phyloP scores from a whole-genome alignment of 306 rosid genomes.

The Parietaria judaica region DNA sequence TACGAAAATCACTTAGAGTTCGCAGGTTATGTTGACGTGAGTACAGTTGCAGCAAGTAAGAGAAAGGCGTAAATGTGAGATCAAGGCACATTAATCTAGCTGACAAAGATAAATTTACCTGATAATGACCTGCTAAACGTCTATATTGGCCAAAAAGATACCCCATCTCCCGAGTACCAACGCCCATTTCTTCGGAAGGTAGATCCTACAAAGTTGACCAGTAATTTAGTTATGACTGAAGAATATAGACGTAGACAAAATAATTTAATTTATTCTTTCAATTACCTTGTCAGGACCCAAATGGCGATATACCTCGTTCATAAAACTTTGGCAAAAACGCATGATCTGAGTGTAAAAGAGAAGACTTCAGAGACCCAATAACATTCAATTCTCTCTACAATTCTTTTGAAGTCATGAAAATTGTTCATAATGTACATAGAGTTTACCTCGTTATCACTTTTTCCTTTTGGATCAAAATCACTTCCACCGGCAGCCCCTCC shows the following conservation, averaged over 20 bases:
- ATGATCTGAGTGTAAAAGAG: constrained; percentile 60
- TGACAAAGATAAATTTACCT: constrained; percentile 32
- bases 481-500: constrained; percentile 99
- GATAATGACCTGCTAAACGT: constrained; percentile 89
- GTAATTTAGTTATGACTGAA: constrained; percentile 26
- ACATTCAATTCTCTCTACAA: too few relatives aligned
- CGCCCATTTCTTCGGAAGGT: constrained; percentile 99
- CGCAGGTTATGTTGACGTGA: constrained; percentile 3
- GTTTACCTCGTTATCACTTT: constrained; percentile 89
- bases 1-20: constrained; percentile 17
- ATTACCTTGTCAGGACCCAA: constrained; percentile 96
- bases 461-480: constrained; percentile 97
- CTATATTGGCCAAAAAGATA: constrained; percentile 97
- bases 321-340: constrained; percentile 99
- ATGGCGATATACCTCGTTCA: constrained; percentile 88
- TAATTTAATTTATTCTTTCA: constrained; percentile 21
- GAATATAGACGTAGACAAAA: constrained; percentile 7
- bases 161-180: constrained; percentile 99
- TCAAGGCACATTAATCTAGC: neutral
- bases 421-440: neutral
- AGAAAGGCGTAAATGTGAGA: neutral
- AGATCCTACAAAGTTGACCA: constrained; percentile 57
- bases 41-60: neutral
- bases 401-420: neutral
- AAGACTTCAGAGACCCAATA: constrained; percentile 19